Evolutionary conservation across 345 rosid genomes (phyloP).

Genomic region (Lumnitzera littorea): DNA sequence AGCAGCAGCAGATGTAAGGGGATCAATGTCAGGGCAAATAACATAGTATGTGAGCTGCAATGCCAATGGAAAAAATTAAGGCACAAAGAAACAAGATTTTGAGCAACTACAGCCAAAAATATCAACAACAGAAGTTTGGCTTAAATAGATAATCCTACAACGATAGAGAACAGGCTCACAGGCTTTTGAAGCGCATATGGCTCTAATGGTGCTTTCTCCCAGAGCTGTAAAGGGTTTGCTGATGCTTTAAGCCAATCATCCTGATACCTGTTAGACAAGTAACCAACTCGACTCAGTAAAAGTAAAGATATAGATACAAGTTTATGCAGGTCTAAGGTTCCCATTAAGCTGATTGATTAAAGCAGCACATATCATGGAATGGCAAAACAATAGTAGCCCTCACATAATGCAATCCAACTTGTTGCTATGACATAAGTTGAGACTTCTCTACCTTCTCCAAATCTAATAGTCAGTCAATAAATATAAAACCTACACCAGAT

Average conservation of each 20-base stretch:
- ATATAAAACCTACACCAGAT: too few relatives aligned
- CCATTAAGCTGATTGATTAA: too few relatives aligned
- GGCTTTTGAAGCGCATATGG: slow-evolving; percentile 84
- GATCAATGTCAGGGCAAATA: slow-evolving; percentile 93
- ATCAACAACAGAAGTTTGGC: not conserved
- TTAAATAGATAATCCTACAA: not conserved
- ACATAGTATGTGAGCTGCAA: slow-evolving; percentile 77
- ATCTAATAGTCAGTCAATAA: too few relatives aligned
- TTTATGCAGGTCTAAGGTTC: too few relatives aligned
- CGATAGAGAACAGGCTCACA: slow-evolving; percentile 36
- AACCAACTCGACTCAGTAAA: not conserved
- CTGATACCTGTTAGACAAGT: slow-evolving; percentile 63
- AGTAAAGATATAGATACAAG: too few relatives aligned
- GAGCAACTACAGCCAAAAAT: not conserved
- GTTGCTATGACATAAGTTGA: too few relatives aligned
- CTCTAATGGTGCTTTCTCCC: slow-evolving; percentile 99
- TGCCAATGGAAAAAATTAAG: slow-evolving; percentile 6
- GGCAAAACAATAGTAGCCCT: too few relatives aligned
- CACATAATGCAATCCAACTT: too few relatives aligned
- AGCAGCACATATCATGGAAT: too few relatives aligned
- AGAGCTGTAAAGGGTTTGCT: slow-evolving; percentile 63
- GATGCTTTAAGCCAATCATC: slow-evolving; percentile 98
- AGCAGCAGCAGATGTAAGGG: slow-evolving; percentile 82
- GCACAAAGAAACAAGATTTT: slow-evolving; percentile 7
- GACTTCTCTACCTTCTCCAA: too few relatives aligned